Conservation (phyloP, 305 asterid genomes). For the Euphrasia arctica region DNA sequence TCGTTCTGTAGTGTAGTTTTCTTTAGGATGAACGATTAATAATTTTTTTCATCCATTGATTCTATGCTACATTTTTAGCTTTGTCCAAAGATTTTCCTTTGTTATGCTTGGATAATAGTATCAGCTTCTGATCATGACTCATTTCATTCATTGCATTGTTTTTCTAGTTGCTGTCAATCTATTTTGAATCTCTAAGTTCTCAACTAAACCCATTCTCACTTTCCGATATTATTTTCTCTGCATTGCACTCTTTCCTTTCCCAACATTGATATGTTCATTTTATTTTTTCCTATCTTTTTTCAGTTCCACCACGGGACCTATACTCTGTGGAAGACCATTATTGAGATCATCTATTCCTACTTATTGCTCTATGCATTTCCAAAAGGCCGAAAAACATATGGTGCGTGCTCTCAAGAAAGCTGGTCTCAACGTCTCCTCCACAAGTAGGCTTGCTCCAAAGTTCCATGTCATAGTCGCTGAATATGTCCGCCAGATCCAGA, state of each 20-base stretch:
- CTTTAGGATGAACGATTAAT: no score
- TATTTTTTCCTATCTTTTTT: conserved; percentile 18
- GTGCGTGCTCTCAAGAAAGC: conserved; percentile 80
- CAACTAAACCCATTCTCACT: neutral
- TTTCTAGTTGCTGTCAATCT: neutral
- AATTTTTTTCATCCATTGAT: no score
- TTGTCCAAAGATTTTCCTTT: neutral
- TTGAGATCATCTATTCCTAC: conserved; percentile 71
- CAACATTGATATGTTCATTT: neutral
- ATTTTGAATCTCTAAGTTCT: neutral
- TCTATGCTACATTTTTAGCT: neutral
- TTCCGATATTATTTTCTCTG: neutral
- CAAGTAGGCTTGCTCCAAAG: conserved; percentile 74
- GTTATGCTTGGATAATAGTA: neutral
- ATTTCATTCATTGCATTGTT: conserved; percentile 1
- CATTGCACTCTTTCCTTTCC: no score
- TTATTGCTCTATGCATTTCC: conserved; percentile 63
- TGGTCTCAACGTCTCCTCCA: conserved; percentile 61
- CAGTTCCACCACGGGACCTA: conserved; percentile 84
- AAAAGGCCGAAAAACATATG: conserved; percentile 71
- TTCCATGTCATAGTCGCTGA: conserved; percentile 65
- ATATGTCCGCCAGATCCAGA: conserved; percentile 64
- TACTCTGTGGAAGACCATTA: conserved; percentile 73
- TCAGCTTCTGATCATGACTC: conserved; percentile 21
- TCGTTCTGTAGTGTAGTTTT: no score